Evolutionary conservation across 768 basidiomycete genomes (phyloP), one percentile per base, ranked within the genome.

Genomic region (Boletellus emodensis): DNA sequence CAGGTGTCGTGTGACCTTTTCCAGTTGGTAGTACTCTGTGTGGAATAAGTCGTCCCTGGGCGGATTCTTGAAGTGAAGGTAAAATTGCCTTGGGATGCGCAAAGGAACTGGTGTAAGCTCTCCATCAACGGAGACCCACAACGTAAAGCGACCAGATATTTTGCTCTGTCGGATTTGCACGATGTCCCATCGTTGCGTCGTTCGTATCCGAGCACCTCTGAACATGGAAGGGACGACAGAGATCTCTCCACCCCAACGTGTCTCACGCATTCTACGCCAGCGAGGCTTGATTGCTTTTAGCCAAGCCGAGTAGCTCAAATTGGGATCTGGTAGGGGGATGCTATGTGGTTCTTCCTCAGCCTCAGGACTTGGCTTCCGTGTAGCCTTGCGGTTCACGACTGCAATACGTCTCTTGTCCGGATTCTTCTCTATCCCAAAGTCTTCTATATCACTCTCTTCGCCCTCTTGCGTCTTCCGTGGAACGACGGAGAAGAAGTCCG

Each of bases 1-100:
- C 32, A 98, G 68, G 52, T 81, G 86, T 15, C 88, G 76, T 2
- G 80, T 79, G 12, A 93, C 87, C 52, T 85, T 82, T 53, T 90
- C 85, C 53, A 75, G 75, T 13, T 80, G 67, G 63, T 95, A 95
- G 57, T 78, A 74, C 35, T 84, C 81, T 3, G 79, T 72, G 32
- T 74, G 81, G 69, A 94, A 94, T 24, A 85, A 69, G 3, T 75
- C 77, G n/a, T 79, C 73, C n/a, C 73, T 75, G 0, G 85, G 76
- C 0, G 84, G 75, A 18, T 77, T 79, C 66, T 93, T 85, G 49
- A 95, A 76, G 62, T 97, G 94, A 51, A 98, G 76, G 68, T 95
- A 97, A 68, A 98, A 96, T 61, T 94, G 85, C 33, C 95, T 82
- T 3, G 90, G 85, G 39, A 99, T 85, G 2, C 93, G 83, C 15